Percentiles rank a stretch among this genome's conserved stretches.
Conservation (phyloP, 495 filamentous ascomycete species). For the Cenococcum geophilum region DNA sequence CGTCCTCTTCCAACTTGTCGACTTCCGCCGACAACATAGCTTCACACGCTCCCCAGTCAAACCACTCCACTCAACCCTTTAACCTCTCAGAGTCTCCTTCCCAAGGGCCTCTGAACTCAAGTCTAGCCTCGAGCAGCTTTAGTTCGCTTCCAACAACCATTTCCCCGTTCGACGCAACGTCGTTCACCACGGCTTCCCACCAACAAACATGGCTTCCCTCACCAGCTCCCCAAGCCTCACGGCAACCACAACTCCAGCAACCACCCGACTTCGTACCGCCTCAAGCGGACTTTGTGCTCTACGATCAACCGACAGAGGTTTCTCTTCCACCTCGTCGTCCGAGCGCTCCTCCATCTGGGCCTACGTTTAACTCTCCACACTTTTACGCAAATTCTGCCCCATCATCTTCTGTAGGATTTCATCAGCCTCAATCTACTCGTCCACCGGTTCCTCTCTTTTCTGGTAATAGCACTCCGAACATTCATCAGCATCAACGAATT, state of each 20-base stretch:
- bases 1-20: constrained; percentile 44
- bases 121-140: constrained; percentile 49
- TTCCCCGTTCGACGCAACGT: constrained; percentile 50
- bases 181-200: constrained; percentile 59
- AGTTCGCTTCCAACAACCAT: constrained; percentile 46
- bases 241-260: constrained; percentile 39
- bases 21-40: constrained; percentile 44
- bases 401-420: constrained; percentile 29
- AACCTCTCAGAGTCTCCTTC: constrained; percentile 36
- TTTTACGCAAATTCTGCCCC: constrained; percentile 38
- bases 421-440: constrained; percentile 38
- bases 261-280: constrained; percentile 41
- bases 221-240: constrained; percentile 44
- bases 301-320: constrained; percentile 32
- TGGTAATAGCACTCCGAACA: constrained; percentile 38
- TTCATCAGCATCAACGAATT: constrained; percentile 17
- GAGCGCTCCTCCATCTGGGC: constrained; percentile 34
- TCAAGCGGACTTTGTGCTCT: constrained; percentile 43
- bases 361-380: constrained; percentile 37
- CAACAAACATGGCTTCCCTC: constrained; percentile 59
- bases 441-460: constrained; percentile 51
- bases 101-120: constrained; percentile 55
- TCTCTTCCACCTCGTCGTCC: constrained; percentile 33
- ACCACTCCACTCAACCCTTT: constrained; percentile 38
- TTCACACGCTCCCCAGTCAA: constrained; percentile 36